Evolutionary conservation across 257 asterid genomes (phyloP), one percentile per base, ranked within the genome.

Genomic region (Fraxinus excelsior): DNA sequence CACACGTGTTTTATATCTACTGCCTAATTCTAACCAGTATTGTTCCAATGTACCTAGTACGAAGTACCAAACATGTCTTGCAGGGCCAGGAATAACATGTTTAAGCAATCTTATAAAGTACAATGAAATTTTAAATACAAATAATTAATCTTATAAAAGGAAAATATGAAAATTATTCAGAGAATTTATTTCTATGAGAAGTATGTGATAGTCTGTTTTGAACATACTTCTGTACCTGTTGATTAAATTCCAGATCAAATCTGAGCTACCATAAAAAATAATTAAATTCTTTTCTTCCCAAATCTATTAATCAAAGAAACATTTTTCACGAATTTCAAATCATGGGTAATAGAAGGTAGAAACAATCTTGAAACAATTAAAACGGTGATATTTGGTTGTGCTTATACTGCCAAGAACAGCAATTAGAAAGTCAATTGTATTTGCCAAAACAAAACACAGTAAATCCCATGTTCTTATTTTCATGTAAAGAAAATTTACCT

Each of bases 161-260:
- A 44, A 42, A 44, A 44, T 44, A 44, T 44, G 53, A 44, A 44
- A 44, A 13, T 3, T 44, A 44, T 3, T 42, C 18, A 14, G 1
- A 44, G 18, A 44, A 12, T 44, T 44, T 44, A 44, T 44, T 44
- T 44, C 5, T 12, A 44, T 2, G 18, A 44, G n/a, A 35, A 38
- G 16, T 23, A 11, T n/a, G 60, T n/a, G 7, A 13, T 77, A 26
- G 46, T 37, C 42, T 5, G 42, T 18, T 51, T 51, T 5, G 21
- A 18, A 44, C 51, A 2, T 44, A 44, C 19, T 44, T 44, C 51
- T 12, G 62, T 51, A 53, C 13, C 37, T 25, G 58, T 25, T 70
- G 46, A 75, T 60, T 38, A 28, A 76, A 40, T 65, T 29, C 56
- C 46, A 13, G 53, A 73, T 67, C 79, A 81, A 78, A 84, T 84